Percentiles rank a stretch among this genome's conserved stretches.
phyloP scores from a whole-genome alignment of 306 rosid species.

The Cicer chorassanicum region DNA sequence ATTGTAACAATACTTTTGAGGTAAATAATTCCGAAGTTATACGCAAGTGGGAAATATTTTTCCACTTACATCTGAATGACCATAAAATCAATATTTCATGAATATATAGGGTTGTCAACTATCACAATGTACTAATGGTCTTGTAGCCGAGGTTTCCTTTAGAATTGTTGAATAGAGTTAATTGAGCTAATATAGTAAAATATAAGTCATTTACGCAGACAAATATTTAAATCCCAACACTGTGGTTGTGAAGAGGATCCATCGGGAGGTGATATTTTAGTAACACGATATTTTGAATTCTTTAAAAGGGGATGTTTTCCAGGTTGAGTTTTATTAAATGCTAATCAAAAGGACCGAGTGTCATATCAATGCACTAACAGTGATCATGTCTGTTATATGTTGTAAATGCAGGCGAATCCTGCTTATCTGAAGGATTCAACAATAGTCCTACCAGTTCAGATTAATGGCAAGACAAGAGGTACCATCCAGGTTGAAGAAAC shows the following conservation, averaged over 20 bases:
- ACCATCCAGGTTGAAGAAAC: conserved; percentile 83
- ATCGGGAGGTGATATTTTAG: too few relatives aligned
- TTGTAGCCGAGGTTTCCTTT: conserved; percentile 8
- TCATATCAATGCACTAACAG: neutral
- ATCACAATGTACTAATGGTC: neutral
- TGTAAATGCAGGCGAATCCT: conserved; percentile 69
- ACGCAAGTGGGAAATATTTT: neutral
- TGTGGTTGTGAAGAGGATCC: too few relatives aligned
- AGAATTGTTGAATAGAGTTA: neutral
- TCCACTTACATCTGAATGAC: conserved; percentile 1
- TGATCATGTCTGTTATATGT: conserved; percentile 21
- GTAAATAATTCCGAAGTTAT: neutral
- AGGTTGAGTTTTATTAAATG: neutral
- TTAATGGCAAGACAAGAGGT: conserved; percentile 97
- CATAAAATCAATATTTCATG: neutral
- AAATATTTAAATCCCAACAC: neutral
- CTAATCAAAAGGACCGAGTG: neutral
- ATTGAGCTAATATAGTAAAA: conserved; percentile 2
- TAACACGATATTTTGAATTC: neutral
- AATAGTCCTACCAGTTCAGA: conserved; percentile 83
- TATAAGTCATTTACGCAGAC: neutral
- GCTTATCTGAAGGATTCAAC: conserved; percentile 75
- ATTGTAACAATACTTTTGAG: neutral
- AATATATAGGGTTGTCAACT: neutral
- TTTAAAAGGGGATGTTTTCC: neutral